A percentile compares a stretch with the other conserved stretches of the same genome.
Evolutionary conservation across 1,284 basidiomycete genomes (phyloP).

Genomic region (Boletus mariae): DNA sequence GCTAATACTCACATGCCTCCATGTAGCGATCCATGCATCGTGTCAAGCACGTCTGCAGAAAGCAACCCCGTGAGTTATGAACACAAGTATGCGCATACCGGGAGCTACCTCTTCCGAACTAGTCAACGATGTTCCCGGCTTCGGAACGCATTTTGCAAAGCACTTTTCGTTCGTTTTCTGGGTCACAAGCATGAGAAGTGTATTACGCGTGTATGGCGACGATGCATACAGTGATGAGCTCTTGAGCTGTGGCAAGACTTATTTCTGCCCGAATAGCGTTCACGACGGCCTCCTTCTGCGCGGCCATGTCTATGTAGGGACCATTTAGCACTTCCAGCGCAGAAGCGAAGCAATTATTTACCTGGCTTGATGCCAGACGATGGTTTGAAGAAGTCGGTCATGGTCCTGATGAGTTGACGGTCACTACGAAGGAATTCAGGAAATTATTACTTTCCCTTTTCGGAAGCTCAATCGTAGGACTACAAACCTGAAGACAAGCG

Average conservation of each 20-base stretch:
- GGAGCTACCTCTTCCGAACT: conserved; percentile 65
- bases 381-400: conserved; percentile 51
- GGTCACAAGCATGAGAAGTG: conserved; percentile 1
- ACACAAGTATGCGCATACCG: neutral
- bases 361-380: conserved; percentile 35
- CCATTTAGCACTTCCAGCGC: neutral
- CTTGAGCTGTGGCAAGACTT: conserved; percentile 72
- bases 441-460: conserved; percentile 10
- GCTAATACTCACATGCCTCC: conserved; percentile 66
- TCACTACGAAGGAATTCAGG: neutral
- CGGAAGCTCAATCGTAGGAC: conserved; percentile 7
- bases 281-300: conserved; percentile 71
- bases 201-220: neutral
- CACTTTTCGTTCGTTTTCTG: conserved; percentile 79
- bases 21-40: conserved; percentile 79
- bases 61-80: conserved; percentile 2
- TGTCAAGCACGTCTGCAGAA: conserved; percentile 61
- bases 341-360: conserved; percentile 14
- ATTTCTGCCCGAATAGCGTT: conserved; percentile 66
- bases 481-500: neutral
- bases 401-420: conserved; percentile 17
- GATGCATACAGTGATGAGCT: conserved; percentile 65
- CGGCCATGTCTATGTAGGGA: conserved; percentile 44
- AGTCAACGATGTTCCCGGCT: conserved; percentile 67
- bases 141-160: conserved; percentile 74